Conservation (phyloP, 2,329 filamentous ascomycete genomes). For the Hypoxylon sp. region DNA sequence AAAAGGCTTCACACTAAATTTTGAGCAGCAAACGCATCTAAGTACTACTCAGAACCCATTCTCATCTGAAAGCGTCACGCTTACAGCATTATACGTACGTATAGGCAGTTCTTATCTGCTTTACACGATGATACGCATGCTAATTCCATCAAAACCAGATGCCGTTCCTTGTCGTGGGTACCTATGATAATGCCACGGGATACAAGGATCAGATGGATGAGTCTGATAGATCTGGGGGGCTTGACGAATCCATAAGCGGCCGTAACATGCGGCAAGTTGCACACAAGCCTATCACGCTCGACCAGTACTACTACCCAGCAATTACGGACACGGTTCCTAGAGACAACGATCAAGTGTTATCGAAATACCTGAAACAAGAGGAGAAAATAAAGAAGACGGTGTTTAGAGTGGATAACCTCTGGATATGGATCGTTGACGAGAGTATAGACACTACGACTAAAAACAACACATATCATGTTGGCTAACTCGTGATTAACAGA, state of each 20-base stretch:
- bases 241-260: background rate
- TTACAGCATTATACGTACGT: background rate
- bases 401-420: constrained; percentile 14
- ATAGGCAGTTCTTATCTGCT: background rate
- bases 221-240: too few relatives aligned
- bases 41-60: too few relatives aligned
- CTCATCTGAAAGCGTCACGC: background rate
- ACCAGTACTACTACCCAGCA: constrained; percentile 27
- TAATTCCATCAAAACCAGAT: constrained; percentile 19
- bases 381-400: constrained; percentile 1
- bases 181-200: background rate
- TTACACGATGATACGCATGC: background rate
- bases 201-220: too few relatives aligned
- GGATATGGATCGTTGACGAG: constrained; percentile 16
- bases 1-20: too few relatives aligned
- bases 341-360: constrained; percentile 24
- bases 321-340: constrained; percentile 16
- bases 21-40: too few relatives aligned
- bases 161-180: constrained; percentile 24
- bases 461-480: too few relatives aligned
- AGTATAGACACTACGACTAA: constrained; percentile 4
- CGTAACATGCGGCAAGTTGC: constrained; percentile 12
- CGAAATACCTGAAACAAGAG: constrained; percentile 3
- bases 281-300: constrained; percentile 23
- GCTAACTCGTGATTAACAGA: too few relatives aligned